A percentile compares a stretch with the other conserved stretches of the same genome.
Conservation (phyloP, 768 basidiomycete species). For the Amanita thiersii region DNA sequence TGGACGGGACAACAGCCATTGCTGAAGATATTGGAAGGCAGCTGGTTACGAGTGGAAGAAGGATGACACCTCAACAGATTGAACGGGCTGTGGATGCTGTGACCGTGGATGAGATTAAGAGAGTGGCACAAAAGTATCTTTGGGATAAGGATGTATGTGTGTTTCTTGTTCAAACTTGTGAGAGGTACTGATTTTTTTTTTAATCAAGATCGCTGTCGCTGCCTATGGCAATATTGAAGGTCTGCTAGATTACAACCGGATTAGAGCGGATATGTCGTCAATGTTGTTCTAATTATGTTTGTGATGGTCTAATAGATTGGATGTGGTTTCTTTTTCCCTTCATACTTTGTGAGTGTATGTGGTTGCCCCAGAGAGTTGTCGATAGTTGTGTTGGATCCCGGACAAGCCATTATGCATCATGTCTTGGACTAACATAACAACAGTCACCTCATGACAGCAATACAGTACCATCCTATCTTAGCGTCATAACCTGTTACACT, state of each 20-base stretch:
- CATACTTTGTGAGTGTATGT: too few species aligned
- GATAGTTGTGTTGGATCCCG: too few species aligned
- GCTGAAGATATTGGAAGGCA: constrained; percentile 99
- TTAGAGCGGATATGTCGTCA: constrained; percentile 77
- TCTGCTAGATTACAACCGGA: constrained; percentile 89
- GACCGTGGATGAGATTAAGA: constrained; percentile 80
- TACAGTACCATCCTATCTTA: too few species aligned
- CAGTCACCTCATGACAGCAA: too few species aligned
- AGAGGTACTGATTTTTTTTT: constrained; percentile 10
- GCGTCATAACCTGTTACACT: too few species aligned
- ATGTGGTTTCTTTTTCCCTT: too few species aligned
- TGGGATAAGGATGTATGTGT: constrained; percentile 89
- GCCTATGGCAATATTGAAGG: constrained; percentile 89
- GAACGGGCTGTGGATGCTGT: constrained; percentile 91
- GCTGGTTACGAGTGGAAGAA: constrained; percentile 85
- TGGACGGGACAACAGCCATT: constrained; percentile 94
- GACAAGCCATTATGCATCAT: too few species aligned
- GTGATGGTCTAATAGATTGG: too few species aligned
- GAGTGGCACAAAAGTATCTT: constrained; percentile 92
- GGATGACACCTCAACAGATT: constrained; percentile 89
- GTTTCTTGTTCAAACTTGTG: constrained; percentile 1
- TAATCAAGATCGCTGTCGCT: constrained; percentile 68
- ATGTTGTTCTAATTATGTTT: constrained; percentile 71
- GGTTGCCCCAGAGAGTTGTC: too few species aligned
- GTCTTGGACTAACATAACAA: too few species aligned